Percentiles rank a stretch among this genome's conserved stretches.
Evolutionary conservation across 441 rosid species (phyloP).

Genomic region (Gossypium aridum): DNA sequence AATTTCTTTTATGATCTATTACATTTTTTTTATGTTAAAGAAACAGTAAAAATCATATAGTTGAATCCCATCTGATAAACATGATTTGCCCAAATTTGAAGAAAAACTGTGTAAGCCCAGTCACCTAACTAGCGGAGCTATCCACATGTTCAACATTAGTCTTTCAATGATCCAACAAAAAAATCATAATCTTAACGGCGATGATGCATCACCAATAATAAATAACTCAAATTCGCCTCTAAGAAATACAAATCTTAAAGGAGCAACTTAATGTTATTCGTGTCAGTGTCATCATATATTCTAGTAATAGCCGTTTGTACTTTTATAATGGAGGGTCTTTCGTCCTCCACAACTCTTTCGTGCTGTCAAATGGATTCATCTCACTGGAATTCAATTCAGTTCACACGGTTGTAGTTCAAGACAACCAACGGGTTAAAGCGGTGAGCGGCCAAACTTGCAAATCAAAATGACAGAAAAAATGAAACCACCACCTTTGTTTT

Average conservation of each 20-base stretch:
- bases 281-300: conserved; percentile 18
- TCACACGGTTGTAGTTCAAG: conserved; percentile 6
- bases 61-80: not conserved
- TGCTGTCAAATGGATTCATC: conserved; percentile 32
- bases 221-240: conserved; percentile 24
- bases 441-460: conserved; percentile 23
- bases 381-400: conserved; percentile 18
- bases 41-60: not conserved
- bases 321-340: conserved; percentile 34
- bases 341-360: conserved; percentile 28
- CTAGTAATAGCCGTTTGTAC: conserved; percentile 40
- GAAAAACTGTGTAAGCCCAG: not conserved
- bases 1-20: not conserved
- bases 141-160: not conserved
- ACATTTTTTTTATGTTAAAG: too few species aligned
- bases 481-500: not conserved
- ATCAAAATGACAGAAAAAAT: conserved; percentile 16
- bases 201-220: conserved; percentile 17
- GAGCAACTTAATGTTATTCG: conserved; percentile 23
- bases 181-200: conserved; percentile 16
- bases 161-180: not conserved
- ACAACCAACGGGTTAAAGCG: conserved; percentile 8
- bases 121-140: not conserved
- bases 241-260: conserved; percentile 22
- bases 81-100: not conserved